Conservation (phyloP, 2,329 filamentous ascomycete genomes). For the Lizonia empirigonia region DNA sequence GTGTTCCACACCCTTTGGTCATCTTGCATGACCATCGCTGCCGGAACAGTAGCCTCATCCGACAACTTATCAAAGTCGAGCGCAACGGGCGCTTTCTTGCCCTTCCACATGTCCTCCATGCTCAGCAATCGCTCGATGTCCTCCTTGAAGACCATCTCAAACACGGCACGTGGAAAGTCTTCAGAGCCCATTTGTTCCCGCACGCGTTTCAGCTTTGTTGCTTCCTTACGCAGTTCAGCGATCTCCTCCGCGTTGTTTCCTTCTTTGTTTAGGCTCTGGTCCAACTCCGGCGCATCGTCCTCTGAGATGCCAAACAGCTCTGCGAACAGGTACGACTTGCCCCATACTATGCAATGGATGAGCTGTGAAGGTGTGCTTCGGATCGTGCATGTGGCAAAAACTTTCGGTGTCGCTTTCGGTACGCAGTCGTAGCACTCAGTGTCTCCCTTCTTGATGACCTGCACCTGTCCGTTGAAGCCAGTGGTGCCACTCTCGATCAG, state of each 20-base stretch:
- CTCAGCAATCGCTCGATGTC: conserved; percentile 82
- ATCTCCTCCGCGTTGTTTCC: conserved; percentile 87
- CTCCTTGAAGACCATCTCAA: conserved; percentile 88
- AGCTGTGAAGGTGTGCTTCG: conserved; percentile 94
- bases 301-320: conserved; percentile 94
- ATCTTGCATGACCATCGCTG: conserved; percentile 61
- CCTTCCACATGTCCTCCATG: conserved; percentile 98
- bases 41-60: conserved; percentile 58
- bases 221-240: conserved; percentile 81
- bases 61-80: conserved; percentile 71
- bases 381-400: conserved; percentile 96
- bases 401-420: conserved; percentile 86
- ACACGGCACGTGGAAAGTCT: conserved; percentile 78
- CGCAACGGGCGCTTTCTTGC: conserved; percentile 72
- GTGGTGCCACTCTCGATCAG: conserved; percentile 96
- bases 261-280: conserved; percentile 79
- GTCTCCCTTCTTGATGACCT: conserved; percentile 88
- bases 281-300: conserved; percentile 78
- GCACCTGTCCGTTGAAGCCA: conserved; percentile 96
- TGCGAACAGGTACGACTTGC: conserved; percentile 92
- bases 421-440: conserved; percentile 98
- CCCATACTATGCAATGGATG: conserved; percentile 99
- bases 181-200: conserved; percentile 78
- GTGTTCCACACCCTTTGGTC: conserved; percentile 82
- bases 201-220: conserved; percentile 81